A percentile compares a stretch with the other conserved stretches of the same genome.
phyloP scores from a whole-genome alignment of 345 rosid species.

The Rhodamnia argentea region DNA sequence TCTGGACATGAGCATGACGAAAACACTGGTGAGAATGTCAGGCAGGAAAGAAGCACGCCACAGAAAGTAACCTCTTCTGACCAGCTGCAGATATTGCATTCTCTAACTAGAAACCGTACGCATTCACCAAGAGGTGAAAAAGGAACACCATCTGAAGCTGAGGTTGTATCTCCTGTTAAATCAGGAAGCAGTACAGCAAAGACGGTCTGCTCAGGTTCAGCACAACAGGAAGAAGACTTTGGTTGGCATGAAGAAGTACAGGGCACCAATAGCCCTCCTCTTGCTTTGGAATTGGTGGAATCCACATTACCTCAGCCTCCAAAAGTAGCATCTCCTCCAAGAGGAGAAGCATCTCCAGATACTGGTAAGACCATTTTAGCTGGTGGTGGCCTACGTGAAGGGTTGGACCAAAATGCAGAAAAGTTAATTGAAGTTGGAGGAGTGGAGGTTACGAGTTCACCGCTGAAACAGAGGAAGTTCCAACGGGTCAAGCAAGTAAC shows the following conservation, averaged over 20 bases:
- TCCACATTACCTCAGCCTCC: background rate
- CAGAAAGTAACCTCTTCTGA: slow-evolving; percentile 26
- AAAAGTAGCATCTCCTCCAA: slow-evolving; percentile 9
- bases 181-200: slow-evolving; percentile 31
- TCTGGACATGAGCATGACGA: slow-evolving; percentile 78
- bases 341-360: slow-evolving; percentile 16
- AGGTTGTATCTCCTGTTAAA: slow-evolving; percentile 15
- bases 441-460: slow-evolving; percentile 21
- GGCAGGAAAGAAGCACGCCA: slow-evolving; percentile 24
- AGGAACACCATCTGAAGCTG: slow-evolving; percentile 21
- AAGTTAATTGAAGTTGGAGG: slow-evolving; percentile 28
- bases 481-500: slow-evolving; percentile 60
- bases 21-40: slow-evolving; percentile 36
- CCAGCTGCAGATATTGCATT: slow-evolving; percentile 20
- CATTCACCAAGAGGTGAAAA: slow-evolving; percentile 26
- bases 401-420: slow-evolving; percentile 19
- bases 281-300: background rate
- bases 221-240: slow-evolving; percentile 22
- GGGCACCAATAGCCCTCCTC: slow-evolving; percentile 1
- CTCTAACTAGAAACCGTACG: slow-evolving; percentile 21
- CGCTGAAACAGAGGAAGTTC: slow-evolving; percentile 53
- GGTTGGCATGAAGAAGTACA: slow-evolving; percentile 16
- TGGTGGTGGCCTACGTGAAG: slow-evolving; percentile 25
- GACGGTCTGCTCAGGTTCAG: slow-evolving; percentile 19
- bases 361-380: slow-evolving; percentile 18